Evolutionary conservation across 768 basidiomycete species (phyloP).

Genomic region (Trametes cingulata): DNA sequence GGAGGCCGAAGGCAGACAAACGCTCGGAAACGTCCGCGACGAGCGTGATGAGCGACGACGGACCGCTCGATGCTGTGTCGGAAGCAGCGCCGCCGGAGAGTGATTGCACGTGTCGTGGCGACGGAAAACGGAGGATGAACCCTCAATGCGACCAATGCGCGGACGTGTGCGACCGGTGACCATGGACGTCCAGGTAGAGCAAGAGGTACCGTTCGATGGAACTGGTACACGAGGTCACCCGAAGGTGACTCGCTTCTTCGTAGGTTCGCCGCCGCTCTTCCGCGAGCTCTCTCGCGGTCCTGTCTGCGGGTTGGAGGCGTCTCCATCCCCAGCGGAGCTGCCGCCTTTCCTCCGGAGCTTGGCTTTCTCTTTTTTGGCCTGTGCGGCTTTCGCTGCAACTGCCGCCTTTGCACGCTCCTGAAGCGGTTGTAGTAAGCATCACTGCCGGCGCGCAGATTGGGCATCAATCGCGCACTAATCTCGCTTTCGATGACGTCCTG

Average conservation of each 20-base stretch:
- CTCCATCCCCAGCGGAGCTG: background rate
- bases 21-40: background rate
- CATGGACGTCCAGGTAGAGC: background rate
- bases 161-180: background rate
- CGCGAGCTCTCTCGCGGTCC: background rate
- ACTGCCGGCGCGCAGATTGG: background rate
- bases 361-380: slow-evolving; percentile 25
- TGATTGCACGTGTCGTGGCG: background rate
- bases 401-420: slow-evolving; percentile 28
- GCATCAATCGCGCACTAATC: slow-evolving; percentile 21
- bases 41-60: background rate
- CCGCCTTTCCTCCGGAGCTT: slow-evolving; percentile 21
- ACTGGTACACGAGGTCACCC: slow-evolving; percentile 8
- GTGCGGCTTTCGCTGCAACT: slow-evolving; percentile 21
- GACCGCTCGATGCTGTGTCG: slow-evolving; percentile 14
- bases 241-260: slow-evolving; percentile 20
- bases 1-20: background rate
- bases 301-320: background rate
- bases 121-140: background rate
- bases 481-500: slow-evolving; percentile 19
- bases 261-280: background rate
- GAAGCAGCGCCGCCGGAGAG: slow-evolving; percentile 8
- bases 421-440: background rate
- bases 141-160: background rate
- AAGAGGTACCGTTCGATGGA: background rate